Percentiles rank a stretch among this genome's conserved stretches.
Conservation (phyloP, 2,329 filamentous ascomycete genomes). For the Ophiognomonia clavigignenti-juglandacearum region DNA sequence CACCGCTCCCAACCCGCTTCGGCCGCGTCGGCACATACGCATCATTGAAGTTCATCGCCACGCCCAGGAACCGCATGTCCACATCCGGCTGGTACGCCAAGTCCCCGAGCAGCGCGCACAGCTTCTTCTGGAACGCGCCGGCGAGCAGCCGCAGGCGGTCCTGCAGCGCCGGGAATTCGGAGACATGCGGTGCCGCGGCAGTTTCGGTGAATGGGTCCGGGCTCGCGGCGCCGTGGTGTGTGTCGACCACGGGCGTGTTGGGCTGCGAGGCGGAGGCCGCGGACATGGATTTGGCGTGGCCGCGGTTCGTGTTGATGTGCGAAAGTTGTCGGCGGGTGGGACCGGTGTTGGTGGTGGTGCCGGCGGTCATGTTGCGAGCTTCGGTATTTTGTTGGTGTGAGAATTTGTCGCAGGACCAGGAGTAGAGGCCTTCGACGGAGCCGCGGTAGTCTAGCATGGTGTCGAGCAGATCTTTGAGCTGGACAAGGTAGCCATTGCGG, state of each 20-base stretch:
- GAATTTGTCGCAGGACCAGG: slow-evolving; percentile 91
- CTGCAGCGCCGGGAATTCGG: slow-evolving; percentile 68
- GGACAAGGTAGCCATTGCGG: slow-evolving; percentile 73
- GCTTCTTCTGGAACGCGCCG: slow-evolving; percentile 67
- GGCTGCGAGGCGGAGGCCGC: slow-evolving; percentile 22
- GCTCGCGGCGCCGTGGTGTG: background rate
- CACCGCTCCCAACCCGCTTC: slow-evolving; percentile 25
- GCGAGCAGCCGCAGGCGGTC: slow-evolving; percentile 69
- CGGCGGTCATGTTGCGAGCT: slow-evolving; percentile 59
- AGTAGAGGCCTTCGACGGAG: slow-evolving; percentile 88
- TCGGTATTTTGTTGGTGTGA: slow-evolving; percentile 82
- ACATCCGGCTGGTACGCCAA: slow-evolving; percentile 89
- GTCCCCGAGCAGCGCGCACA: slow-evolving; percentile 83
- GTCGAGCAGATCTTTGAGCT: slow-evolving; percentile 88
- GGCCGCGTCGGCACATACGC: slow-evolving; percentile 72
- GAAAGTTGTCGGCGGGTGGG: background rate
- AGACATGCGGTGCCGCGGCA: no score
- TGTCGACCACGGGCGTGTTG: slow-evolving; percentile 13
- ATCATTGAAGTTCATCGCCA: slow-evolving; percentile 99
- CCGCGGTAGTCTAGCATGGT: slow-evolving; percentile 93
- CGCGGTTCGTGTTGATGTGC: slow-evolving; percentile 6
- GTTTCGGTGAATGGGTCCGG: slow-evolving; percentile 17
- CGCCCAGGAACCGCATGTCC: slow-evolving; percentile 91
- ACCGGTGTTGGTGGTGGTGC: background rate
- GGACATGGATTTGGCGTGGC: slow-evolving; percentile 18